Evolutionary conservation across 2,329 filamentous ascomycete genomes (phyloP).

Genomic region (Huntiella abstrusa): DNA sequence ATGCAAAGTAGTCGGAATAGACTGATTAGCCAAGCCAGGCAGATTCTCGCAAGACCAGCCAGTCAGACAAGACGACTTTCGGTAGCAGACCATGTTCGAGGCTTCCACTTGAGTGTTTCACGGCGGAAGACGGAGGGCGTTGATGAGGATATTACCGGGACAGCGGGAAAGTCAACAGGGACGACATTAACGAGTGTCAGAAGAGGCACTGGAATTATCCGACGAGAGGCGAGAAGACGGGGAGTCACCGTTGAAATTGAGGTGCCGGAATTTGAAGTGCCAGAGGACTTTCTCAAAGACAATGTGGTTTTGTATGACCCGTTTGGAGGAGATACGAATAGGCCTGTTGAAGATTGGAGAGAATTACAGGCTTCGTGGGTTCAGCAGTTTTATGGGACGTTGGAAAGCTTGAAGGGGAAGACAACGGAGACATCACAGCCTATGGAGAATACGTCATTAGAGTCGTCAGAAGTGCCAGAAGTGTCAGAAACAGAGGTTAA

Average conservation of each 20-base stretch:
- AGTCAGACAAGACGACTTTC: too few species aligned
- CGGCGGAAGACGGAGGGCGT: too few species aligned
- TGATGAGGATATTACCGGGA: too few species aligned
- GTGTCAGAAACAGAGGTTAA: background rate
- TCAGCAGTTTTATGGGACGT: constrained; percentile 7
- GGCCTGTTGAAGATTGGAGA: constrained; percentile 5
- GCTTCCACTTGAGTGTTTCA: too few species aligned
- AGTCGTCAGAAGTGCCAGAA: background rate
- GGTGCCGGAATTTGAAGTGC: constrained; percentile 1
- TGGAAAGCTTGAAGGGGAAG: background rate
- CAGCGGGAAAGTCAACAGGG: too few species aligned
- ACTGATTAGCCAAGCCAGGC: too few species aligned
- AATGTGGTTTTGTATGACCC: constrained; percentile 10
- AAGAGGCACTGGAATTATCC: too few species aligned
- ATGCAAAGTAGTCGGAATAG: too few species aligned
- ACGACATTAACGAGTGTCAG: too few species aligned
- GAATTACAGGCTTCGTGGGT: constrained; percentile 9
- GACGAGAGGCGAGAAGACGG: too few species aligned
- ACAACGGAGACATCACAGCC: background rate
- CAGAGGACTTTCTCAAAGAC: background rate
- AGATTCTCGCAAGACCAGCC: too few species aligned
- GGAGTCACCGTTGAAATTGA: background rate
- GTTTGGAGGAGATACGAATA: background rate
- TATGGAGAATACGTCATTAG: background rate
- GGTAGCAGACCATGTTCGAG: background rate